Conservation (phyloP, 192 early-diverging fungal species). For the Pecoramyces ruminantium region DNA sequence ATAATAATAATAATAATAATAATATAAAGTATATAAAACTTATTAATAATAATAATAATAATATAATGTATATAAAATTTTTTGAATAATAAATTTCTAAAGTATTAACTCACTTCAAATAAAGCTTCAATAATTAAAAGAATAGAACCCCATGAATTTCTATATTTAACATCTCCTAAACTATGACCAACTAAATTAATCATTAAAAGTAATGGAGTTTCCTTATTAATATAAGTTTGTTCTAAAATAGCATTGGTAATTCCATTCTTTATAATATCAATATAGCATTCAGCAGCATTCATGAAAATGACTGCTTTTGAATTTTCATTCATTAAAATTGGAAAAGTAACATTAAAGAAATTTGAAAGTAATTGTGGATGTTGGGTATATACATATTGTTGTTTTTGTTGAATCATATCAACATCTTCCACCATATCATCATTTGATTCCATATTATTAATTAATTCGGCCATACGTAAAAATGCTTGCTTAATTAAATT, state of each 20-base stretch:
- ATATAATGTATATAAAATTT: no score
- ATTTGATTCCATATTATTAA: background rate
- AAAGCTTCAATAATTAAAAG: conserved; percentile 55
- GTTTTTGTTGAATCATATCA: conserved; percentile 2
- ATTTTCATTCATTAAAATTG: conserved; percentile 43
- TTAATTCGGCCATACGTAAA: conserved; percentile 39
- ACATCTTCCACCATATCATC: conserved; percentile 4
- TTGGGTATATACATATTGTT: conserved; percentile 10
- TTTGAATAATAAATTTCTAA: no score
- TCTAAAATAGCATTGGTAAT: conserved; percentile 61
- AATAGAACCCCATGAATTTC: conserved; percentile 70
- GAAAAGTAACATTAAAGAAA: conserved; percentile 44
- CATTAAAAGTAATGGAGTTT: conserved; percentile 24
- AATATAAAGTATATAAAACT: no score
- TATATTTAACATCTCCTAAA: conserved; percentile 50
- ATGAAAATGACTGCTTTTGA: conserved; percentile 25
- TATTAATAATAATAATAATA: no score
- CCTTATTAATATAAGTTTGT: conserved; percentile 18
- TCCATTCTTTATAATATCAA: conserved; percentile 49
- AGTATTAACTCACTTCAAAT: conserved; percentile 35
- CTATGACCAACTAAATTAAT: conserved; percentile 10
- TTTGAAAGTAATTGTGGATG: conserved; percentile 24
- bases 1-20: background rate
- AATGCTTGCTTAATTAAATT: conserved; percentile 61
- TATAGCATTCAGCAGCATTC: conserved; percentile 51